Percentiles rank a stretch among this genome's conserved stretches.
Evolutionary conservation across 1,139 yeast species (phyloP).

Genomic region (Diutina ranongensis): DNA sequence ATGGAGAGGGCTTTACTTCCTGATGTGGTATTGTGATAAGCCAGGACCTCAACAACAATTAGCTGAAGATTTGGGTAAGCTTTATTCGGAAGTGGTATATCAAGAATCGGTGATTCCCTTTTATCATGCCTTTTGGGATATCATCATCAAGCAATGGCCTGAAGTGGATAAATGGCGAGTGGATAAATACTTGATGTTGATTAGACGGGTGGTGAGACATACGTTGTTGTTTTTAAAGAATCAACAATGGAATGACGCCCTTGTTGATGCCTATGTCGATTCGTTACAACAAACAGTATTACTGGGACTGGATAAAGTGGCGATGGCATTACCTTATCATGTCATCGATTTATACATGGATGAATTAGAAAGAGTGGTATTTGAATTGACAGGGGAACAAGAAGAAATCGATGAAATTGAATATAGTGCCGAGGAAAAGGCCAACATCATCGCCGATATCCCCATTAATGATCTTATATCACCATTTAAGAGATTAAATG

Average conservation of each 20-base stretch:
- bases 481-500: constrained; percentile 46
- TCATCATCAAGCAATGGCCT: constrained; percentile 77
- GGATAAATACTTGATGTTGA: constrained; percentile 73
- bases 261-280: constrained; percentile 35
- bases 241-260: constrained; percentile 43
- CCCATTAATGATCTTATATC: constrained; percentile 46
- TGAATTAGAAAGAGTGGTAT: constrained; percentile 60
- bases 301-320: constrained; percentile 47
- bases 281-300: constrained; percentile 34
- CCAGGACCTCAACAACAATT: constrained; percentile 84
- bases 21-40: constrained; percentile 95
- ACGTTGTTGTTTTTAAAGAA: constrained; percentile 44
- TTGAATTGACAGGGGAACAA: constrained; percentile 23
- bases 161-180: constrained; percentile 74
- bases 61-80: constrained; percentile 60
- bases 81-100: constrained; percentile 40
- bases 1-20: constrained; percentile 88
- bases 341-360: constrained; percentile 75
- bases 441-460: constrained; percentile 25
- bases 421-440: constrained; percentile 12
- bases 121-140: constrained; percentile 70
- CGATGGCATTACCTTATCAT: constrained; percentile 77
- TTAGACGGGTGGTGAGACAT: constrained; percentile 66
- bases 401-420: constrained; percentile 16
- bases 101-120: constrained; percentile 35